phyloP scores from a whole-genome alignment of 2,329 filamentous ascomycete species.

The Hypoxylon sp. region DNA sequence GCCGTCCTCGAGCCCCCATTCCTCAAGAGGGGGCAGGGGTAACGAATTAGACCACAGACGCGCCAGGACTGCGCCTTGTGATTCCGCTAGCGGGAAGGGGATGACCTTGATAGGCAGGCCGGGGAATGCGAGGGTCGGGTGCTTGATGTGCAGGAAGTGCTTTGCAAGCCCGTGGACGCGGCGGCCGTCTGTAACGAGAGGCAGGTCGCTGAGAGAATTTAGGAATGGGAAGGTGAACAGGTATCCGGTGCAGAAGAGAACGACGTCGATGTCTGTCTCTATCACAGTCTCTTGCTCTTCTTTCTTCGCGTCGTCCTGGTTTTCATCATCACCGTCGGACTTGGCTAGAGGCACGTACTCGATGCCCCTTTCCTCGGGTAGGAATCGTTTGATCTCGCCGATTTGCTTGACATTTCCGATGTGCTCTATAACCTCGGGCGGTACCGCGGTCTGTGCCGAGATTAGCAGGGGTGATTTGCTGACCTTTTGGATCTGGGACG shows the following conservation, averaged over 20 bases:
- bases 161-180: slow-evolving; percentile 78
- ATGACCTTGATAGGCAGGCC: slow-evolving; percentile 82
- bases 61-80: slow-evolving; percentile 79
- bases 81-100: slow-evolving; percentile 84
- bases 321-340: slow-evolving; percentile 53
- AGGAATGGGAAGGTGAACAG: slow-evolving; percentile 85
- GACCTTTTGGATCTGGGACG: slow-evolving; percentile 73
- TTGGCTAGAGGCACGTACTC: slow-evolving; percentile 63
- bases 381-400: slow-evolving; percentile 66
- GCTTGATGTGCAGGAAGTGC: slow-evolving; percentile 78
- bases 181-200: slow-evolving; percentile 72
- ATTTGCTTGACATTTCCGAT: slow-evolving; percentile 58
- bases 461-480: slow-evolving; percentile 70
- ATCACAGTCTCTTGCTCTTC: slow-evolving; percentile 56
- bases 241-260: slow-evolving; percentile 91
- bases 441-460: slow-evolving; percentile 64
- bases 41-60: slow-evolving; percentile 79
- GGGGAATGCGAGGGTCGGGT: slow-evolving; percentile 82
- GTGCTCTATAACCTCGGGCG: slow-evolving; percentile 55
- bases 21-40: slow-evolving; percentile 73
- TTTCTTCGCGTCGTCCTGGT: not conserved
- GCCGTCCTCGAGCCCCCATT: slow-evolving; percentile 71
- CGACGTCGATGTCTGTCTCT: slow-evolving; percentile 73
- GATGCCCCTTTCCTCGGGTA: slow-evolving; percentile 64
- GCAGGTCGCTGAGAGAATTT: slow-evolving; percentile 52